Conservation (phyloP, 768 basidiomycete genomes). For the Leccinum barrowsii region DNA sequence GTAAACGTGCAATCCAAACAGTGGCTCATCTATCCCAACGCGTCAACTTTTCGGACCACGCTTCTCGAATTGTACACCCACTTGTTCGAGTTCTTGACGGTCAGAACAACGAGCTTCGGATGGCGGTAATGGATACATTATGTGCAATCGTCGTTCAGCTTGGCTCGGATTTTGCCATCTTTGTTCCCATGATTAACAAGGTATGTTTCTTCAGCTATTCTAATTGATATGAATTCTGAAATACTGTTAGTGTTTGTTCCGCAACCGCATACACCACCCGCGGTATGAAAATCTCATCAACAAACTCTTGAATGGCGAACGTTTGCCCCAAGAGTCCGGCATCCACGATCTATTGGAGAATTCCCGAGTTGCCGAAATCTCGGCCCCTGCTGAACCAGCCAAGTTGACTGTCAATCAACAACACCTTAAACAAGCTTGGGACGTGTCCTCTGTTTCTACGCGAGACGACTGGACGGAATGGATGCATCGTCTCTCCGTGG, state of each 20-base stretch:
- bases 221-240: not conserved
- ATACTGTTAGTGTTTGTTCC: constrained; percentile 58
- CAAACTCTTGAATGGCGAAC: constrained; percentile 89
- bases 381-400: constrained; percentile 80
- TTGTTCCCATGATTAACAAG: constrained; percentile 96
- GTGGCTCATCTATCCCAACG: constrained; percentile 87
- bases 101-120: constrained; percentile 73
- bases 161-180: constrained; percentile 95
- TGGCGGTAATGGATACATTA: constrained; percentile 88
- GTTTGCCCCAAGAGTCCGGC: constrained; percentile 80
- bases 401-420: constrained; percentile 96
- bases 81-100: constrained; percentile 81
- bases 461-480: constrained; percentile 93
- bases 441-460: constrained; percentile 69
- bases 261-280: constrained; percentile 72
- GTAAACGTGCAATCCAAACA: constrained; percentile 87
- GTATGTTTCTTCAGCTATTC: constrained; percentile 34
- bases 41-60: constrained; percentile 97
- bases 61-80: constrained; percentile 95
- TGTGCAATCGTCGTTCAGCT: constrained; percentile 91
- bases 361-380: constrained; percentile 63
- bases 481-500: constrained; percentile 89
- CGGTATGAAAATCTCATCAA: constrained; percentile 86
- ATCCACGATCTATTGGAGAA: constrained; percentile 69
- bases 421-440: constrained; percentile 96